A percentile compares a stretch with the other conserved stretches of the same genome.
These are phyloP conservation scores for Beta corolliflora DNA, from an alignment of 179 eudicot species.

Conservation along the genomic window DNA sequence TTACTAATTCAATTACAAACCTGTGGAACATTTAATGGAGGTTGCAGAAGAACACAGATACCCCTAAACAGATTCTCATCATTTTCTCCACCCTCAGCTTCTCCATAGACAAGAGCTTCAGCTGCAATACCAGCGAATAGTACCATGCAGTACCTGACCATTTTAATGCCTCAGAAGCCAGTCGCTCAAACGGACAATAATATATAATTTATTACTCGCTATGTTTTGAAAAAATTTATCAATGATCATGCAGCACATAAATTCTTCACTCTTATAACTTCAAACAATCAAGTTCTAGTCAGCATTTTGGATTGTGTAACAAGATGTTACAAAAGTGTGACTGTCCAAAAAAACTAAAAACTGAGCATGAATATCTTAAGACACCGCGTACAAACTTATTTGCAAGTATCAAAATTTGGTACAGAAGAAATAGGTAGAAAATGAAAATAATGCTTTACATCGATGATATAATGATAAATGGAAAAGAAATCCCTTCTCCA, in stretches of 20 bases:
- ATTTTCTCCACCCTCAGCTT: conserved; percentile 98
- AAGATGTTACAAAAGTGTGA: neutral
- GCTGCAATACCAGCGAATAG: conserved; percentile 97
- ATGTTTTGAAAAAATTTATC: neutral
- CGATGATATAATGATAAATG: no score
- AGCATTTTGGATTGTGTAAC: neutral
- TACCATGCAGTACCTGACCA: conserved; percentile 90
- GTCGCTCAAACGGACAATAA: neutral
- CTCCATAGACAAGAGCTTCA: conserved; percentile 94
- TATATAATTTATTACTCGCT: neutral
- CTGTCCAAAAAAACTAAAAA: neutral
- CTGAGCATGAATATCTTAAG: neutral
- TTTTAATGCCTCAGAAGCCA: neutral
- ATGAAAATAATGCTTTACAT: no score
- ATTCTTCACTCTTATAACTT: neutral
- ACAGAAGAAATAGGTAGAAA: no score
- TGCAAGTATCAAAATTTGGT: no score
- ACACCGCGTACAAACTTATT: neutral
- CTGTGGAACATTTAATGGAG: conserved; percentile 74
- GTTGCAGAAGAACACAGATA: conserved; percentile 72
- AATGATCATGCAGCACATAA: no score
- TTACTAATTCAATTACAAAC: conserved; percentile 33
- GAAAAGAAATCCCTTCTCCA: no score
- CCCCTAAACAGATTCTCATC: conserved; percentile 87
- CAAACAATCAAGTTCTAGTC: neutral